Base-by-base conservation (phyloP, 2,329 filamentous ascomycete species). In the Phialophora verrucosa region DNA sequence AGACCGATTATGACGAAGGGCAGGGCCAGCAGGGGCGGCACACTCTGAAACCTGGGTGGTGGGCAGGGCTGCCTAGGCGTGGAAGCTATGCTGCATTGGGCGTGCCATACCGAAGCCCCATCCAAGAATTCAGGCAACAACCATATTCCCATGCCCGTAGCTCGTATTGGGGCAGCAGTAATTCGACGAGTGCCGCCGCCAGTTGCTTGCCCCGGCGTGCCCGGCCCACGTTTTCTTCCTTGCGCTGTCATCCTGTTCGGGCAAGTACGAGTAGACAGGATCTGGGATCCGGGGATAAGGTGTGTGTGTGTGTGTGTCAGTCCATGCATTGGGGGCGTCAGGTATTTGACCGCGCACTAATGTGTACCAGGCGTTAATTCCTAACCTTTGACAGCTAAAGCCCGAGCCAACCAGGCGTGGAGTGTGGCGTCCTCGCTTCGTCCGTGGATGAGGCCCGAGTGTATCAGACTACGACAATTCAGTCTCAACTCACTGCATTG, bases 391-490 rank as follows among this genome's bases (percentile, higher is more conserved):
- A 35, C 29, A n/a, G 53, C 14, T 31, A 55, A 55, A 17, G 53
- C 7, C 53, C 53, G 53, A 14, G 53, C 29, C 20, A 14, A 17
- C 47, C 47, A 50, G 17, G 8, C 44, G 17, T 49, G 50, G 25
- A 27, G 23, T 1, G 51, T 54, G 51, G n/a, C 44, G 38, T 51
- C 17, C 42, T 50, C 57, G 57, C 57, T 61, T 51, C 49, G 49
- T 42, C 47, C 59, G 23, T 61, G 59, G 59, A 61, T 44, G 38
- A 11, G 14, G 8, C 17, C 42, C 57, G 27, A 47, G 59, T 61
- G 59, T 61, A 61, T 61, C 59, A 61, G 59, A 51, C 47, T 61
- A 59, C 57, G 42, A 59, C 57, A 59, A 23, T 23, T 50, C 44
- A 27, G 56, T 59, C 56, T 59, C 56, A 59, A 59, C 56, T 47